Percentiles rank a stretch among this genome's conserved stretches.
Conservation (phyloP, 495 filamentous ascomycete genomes). For the Lindgomyces ingoldianus region DNA sequence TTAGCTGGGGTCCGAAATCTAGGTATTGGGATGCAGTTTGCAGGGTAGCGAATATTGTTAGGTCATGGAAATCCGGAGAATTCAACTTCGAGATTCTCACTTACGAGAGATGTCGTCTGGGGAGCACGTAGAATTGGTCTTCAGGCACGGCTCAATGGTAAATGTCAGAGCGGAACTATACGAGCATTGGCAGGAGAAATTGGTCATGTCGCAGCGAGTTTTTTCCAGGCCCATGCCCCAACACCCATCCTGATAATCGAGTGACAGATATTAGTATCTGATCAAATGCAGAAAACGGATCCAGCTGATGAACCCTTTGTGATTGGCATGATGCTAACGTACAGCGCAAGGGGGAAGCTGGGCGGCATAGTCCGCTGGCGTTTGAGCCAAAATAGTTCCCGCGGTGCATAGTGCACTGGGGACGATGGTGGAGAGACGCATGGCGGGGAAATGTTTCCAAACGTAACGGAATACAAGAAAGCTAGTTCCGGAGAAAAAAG, state of each 20-base stretch:
- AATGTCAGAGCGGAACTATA: neutral
- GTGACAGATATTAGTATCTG: neutral
- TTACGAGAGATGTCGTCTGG: neutral
- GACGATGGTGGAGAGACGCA: constrained; percentile 9
- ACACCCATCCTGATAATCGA: neutral
- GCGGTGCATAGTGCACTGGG: constrained; percentile 4
- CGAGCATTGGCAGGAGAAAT: neutral
- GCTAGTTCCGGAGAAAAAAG: neutral
- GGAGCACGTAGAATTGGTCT: neutral
- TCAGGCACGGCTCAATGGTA: neutral
- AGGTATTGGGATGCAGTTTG: constrained; percentile 1
- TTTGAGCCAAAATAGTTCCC: constrained; percentile 23
- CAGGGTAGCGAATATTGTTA: constrained; percentile 27
- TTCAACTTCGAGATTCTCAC: neutral
- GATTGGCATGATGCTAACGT: neutral
- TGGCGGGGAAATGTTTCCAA: constrained; percentile 27
- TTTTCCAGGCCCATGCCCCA: neutral
- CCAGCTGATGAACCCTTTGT: neutral
- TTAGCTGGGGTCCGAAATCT: constrained; percentile 1
- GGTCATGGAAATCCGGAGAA: constrained; percentile 28
- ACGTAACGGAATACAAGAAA: constrained; percentile 27
- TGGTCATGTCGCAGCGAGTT: neutral
- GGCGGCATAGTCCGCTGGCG: constrained; percentile 13
- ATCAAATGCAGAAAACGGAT: neutral
- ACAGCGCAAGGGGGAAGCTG: neutral